Evolutionary conservation across 805 yeast species (phyloP), one percentile per base, ranked within the genome.

Genomic region (Wickerhamiella kurtzmanii): DNA sequence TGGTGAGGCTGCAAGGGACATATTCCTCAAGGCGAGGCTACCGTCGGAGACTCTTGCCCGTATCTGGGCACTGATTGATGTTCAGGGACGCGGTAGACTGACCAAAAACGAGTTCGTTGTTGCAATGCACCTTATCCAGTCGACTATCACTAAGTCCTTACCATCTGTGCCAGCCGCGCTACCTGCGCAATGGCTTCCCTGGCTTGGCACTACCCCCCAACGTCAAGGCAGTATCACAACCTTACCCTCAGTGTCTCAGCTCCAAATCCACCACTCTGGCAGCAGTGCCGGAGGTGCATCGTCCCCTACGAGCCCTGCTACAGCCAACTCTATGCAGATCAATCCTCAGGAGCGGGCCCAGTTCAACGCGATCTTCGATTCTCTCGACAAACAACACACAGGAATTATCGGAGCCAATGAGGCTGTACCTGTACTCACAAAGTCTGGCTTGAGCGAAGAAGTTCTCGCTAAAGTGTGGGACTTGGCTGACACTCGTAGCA

Each of bases 101-200:
- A 71, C 75, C 48, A 75, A 79, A 59, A 72, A 79, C 15, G 88
- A 85, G 60, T 92, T 92, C 57, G 76, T 85, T 41, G 75, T 89
- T 57, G 96, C 97, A 5, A 89, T 92, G 98, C 94, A 84, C 64
- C 72, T 92, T 60, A 85, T 92, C 53, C 96, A 89, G 63, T 79
- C 86, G 54, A 67, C 81, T 28, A 69, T 86, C 57, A 75, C 77
- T 56, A 83, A 86, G 37, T 56, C 76, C 2, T 64, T 86, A 55
- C 73, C 72, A 44, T 75, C 77, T 44, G 67, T 86, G 56, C 80
- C 84, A 5, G 51, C 64, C 4, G 38, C 61, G 1, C 53, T 78
- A 35, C 79, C 82, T 2, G 55, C 59, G 2, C 49, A 60, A 3
- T 56, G 60, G 60, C 41, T 41, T 46, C 56, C 60, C 4, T 57